These are phyloP conservation scores for Parastagonospora avenae DNA, from an alignment of 2,329 filamentous ascomycete genomes.

Conservation along the genomic window DNA sequence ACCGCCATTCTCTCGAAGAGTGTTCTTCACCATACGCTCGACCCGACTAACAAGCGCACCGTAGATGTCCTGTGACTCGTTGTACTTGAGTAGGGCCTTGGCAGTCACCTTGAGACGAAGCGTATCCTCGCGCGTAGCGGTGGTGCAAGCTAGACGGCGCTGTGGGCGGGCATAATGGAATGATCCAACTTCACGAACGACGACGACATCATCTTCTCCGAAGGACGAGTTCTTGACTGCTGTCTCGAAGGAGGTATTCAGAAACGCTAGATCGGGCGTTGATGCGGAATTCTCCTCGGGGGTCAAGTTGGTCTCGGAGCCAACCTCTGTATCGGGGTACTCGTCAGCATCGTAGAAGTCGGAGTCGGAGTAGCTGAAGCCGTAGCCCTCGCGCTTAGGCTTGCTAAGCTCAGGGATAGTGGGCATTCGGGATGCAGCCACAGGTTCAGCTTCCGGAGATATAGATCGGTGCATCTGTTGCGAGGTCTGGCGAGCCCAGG, in stretches of 20 bases:
- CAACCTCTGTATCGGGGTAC: slow-evolving; percentile 28
- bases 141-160: slow-evolving; percentile 25
- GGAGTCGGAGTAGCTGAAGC: slow-evolving; percentile 30
- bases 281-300: not conserved
- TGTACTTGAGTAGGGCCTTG: slow-evolving; percentile 20
- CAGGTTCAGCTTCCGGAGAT: not conserved
- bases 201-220: slow-evolving; percentile 20
- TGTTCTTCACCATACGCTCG: slow-evolving; percentile 26
- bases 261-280: not conserved
- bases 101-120: slow-evolving; percentile 20
- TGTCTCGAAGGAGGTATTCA: not conserved
- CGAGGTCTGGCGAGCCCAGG: too few relatives aligned
- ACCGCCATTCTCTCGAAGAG: slow-evolving; percentile 3
- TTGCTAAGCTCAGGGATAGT: slow-evolving; percentile 12
- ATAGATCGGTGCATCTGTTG: too few relatives aligned
- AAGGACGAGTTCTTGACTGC: slow-evolving; percentile 18
- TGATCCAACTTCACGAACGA: slow-evolving; percentile 25
- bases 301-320: slow-evolving; percentile 3
- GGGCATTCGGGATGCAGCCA: not conserved
- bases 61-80: slow-evolving; percentile 24
- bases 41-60: slow-evolving; percentile 17
- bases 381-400: slow-evolving; percentile 29
- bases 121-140: slow-evolving; percentile 27
- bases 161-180: slow-evolving; percentile 24
- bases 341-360: slow-evolving; percentile 28